A percentile compares a stretch with the other conserved stretches of the same genome.
phyloP scores from a whole-genome alignment of 2,329 filamentous ascomycete species.

The Lojkania enalia region DNA sequence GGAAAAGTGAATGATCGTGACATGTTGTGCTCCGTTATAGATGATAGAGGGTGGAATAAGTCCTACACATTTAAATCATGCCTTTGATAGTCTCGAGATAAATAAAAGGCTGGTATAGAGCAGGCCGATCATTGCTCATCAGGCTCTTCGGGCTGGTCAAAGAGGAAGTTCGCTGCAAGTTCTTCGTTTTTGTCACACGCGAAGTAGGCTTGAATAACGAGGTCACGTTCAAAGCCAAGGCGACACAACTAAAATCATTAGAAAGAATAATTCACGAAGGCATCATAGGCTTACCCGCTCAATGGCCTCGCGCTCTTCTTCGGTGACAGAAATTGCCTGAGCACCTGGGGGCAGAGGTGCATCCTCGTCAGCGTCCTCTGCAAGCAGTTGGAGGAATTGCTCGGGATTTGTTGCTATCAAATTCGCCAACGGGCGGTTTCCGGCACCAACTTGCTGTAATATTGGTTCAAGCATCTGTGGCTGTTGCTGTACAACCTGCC shows the following conservation, averaged over 20 bases:
- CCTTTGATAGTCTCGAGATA: not conserved
- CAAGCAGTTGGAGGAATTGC: conserved; percentile 86
- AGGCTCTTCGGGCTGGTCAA: conserved; percentile 92
- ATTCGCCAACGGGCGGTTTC: conserved; percentile 91
- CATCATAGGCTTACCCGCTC: conserved; percentile 70
- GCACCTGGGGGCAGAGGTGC: conserved; percentile 83
- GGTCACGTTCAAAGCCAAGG: conserved; percentile 88
- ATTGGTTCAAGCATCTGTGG: conserved; percentile 99
- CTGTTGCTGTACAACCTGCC: conserved; percentile 95
- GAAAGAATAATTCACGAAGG: conserved; percentile 8
- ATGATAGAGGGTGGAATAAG: not conserved
- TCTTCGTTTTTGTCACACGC: conserved; percentile 99
- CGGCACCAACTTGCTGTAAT: conserved; percentile 89
- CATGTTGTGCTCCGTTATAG: not conserved
- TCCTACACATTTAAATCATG: not conserved
- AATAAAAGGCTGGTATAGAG: too few species aligned
- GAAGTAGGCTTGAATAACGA: conserved; percentile 97
- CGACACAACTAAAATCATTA: conserved; percentile 70
- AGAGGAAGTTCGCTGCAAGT: conserved; percentile 95
- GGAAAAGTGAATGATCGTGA: not conserved
- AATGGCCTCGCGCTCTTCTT: conserved; percentile 95
- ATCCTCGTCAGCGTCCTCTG: conserved; percentile 85
- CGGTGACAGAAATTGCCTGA: conserved; percentile 87
- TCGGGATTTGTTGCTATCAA: conserved; percentile 91
- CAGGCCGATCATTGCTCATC: conserved; percentile 54